These are phyloP conservation scores for Pisolithus thermaeus DNA, from an alignment of 1,284 basidiomycete genomes.

Conservation along the genomic window DNA sequence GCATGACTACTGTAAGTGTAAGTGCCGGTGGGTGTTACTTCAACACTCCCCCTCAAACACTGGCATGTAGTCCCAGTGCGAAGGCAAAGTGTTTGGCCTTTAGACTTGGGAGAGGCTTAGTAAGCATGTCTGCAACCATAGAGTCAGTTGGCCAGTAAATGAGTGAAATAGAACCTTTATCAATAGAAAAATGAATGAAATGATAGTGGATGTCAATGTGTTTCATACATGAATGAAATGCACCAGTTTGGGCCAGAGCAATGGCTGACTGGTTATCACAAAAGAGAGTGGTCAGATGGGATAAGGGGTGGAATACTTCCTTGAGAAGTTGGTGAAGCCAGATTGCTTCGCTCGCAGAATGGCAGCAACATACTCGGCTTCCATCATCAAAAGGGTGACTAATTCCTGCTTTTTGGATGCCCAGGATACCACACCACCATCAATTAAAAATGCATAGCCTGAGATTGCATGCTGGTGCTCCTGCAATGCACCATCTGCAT, in stretches of 20 bases:
- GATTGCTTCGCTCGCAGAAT: conserved; percentile 5
- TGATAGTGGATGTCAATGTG: conserved; percentile 33
- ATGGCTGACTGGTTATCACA: conserved; percentile 30
- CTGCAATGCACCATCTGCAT: conserved; percentile 1
- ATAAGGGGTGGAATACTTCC: conserved; percentile 3
- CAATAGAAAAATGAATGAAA: conserved; percentile 26
- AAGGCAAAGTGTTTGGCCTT: too few relatives aligned
- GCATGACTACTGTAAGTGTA: too few relatives aligned
- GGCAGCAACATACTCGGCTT: conserved; percentile 26
- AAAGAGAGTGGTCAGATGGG: conserved; percentile 12
- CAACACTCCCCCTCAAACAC: too few relatives aligned
- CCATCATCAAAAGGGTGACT: conserved; percentile 19
- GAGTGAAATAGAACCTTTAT: too few relatives aligned
- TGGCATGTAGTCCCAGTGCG: too few relatives aligned
- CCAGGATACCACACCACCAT: conserved; percentile 13
- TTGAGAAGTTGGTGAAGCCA: background rate
- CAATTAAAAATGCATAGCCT: conserved; percentile 14
- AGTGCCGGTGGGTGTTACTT: too few relatives aligned
- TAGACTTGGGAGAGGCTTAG: too few relatives aligned
- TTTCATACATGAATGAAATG: conserved; percentile 21
- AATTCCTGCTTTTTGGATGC: conserved; percentile 15
- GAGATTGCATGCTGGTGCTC: conserved; percentile 9
- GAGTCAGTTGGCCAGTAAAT: too few relatives aligned
- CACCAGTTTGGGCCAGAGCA: conserved; percentile 22
- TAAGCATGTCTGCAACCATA: too few relatives aligned